Evolutionary conservation across 2,329 filamentous ascomycete species (phyloP).

Genomic region (Penicillium sp.): DNA sequence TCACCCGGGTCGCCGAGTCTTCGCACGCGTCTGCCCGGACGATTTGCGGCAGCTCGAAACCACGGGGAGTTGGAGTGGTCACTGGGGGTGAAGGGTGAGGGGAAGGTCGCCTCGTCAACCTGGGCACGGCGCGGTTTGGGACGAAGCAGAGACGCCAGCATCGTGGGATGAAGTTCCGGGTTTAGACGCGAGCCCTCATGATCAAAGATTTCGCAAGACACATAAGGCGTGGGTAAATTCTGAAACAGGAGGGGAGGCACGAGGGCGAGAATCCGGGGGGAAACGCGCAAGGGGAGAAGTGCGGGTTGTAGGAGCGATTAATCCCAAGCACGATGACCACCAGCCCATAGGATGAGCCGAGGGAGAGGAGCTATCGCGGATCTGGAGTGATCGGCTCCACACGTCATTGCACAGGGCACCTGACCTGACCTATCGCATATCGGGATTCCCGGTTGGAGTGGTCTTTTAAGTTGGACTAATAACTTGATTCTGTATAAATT

Average conservation of each 20-base stretch:
- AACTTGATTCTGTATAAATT: not conserved
- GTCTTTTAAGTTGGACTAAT: not conserved
- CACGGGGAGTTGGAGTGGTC: constrained; percentile 19
- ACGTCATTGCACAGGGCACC: constrained; percentile 8
- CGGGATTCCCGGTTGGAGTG: not conserved
- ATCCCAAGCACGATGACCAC: no score
- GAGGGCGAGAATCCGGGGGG: not conserved
- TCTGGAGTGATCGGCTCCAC: constrained; percentile 11
- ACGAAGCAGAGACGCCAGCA: constrained; percentile 29
- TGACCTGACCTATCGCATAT: not conserved
- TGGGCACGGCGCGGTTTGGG: constrained; percentile 22
- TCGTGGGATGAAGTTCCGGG: constrained; percentile 6
- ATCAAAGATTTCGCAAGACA: not conserved
- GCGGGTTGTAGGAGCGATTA: constrained; percentile 1
- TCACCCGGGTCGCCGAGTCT: constrained; percentile 14
- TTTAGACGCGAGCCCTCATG: constrained; percentile 11
- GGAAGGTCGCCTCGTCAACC: constrained; percentile 21
- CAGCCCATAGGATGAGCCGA: no score
- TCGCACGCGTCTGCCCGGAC: constrained; percentile 11
- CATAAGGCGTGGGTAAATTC: not conserved
- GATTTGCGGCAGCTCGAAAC: constrained; percentile 15
- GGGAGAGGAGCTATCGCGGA: constrained; percentile 8
- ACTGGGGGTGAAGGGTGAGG: constrained; percentile 11
- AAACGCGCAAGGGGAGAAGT: constrained; percentile 20
- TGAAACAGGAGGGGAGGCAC: not conserved